phyloP scores from a whole-genome alignment of 1,284 basidiomycete species.

The Irpex sp. region DNA sequence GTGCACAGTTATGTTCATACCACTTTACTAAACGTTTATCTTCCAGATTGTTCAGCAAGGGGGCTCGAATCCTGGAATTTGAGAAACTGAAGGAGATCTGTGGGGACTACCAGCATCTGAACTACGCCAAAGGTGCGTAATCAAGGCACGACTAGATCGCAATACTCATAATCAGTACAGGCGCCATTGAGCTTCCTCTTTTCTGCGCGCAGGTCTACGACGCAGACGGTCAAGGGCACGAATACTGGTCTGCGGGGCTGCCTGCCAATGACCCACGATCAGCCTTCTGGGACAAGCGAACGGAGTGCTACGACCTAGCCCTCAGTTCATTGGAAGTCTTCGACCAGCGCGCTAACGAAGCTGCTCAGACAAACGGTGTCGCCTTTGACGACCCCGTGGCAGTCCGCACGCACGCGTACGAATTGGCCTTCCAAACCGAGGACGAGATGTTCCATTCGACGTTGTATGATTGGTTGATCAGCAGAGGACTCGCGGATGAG shows the following conservation, averaged over 20 bases:
- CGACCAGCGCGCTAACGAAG: slow-evolving; percentile 45
- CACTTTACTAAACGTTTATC: not conserved
- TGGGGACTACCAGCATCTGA: slow-evolving; percentile 80
- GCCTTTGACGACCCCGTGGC: slow-evolving; percentile 53
- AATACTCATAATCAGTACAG: slow-evolving; percentile 28
- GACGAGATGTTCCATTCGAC: slow-evolving; percentile 95
- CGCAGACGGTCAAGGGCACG: slow-evolving; percentile 68
- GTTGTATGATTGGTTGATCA: slow-evolving; percentile 92
- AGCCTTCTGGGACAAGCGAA: slow-evolving; percentile 54
- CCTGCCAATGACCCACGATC: slow-evolving; percentile 58
- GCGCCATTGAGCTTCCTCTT: slow-evolving; percentile 84
- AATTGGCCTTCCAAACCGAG: slow-evolving; percentile 75
- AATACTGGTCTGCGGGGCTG: slow-evolving; percentile 70
- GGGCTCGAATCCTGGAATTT: slow-evolving; percentile 78
- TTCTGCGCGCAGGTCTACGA: slow-evolving; percentile 82
- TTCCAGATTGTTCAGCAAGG: slow-evolving; percentile 78
- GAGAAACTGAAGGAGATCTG: slow-evolving; percentile 83
- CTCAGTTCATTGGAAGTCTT: slow-evolving; percentile 78
- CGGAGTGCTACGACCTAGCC: slow-evolving; percentile 78
- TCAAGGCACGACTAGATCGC: not conserved
- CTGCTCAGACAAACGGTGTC: slow-evolving; percentile 17
- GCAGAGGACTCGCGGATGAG: slow-evolving; percentile 77
- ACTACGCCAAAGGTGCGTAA: slow-evolving; percentile 68
- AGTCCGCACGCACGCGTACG: slow-evolving; percentile 70
- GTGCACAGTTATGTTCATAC: not conserved